Base-by-base conservation (phyloP, 371 early-diverging fungal species). In the Zychaea mexicana region DNA sequence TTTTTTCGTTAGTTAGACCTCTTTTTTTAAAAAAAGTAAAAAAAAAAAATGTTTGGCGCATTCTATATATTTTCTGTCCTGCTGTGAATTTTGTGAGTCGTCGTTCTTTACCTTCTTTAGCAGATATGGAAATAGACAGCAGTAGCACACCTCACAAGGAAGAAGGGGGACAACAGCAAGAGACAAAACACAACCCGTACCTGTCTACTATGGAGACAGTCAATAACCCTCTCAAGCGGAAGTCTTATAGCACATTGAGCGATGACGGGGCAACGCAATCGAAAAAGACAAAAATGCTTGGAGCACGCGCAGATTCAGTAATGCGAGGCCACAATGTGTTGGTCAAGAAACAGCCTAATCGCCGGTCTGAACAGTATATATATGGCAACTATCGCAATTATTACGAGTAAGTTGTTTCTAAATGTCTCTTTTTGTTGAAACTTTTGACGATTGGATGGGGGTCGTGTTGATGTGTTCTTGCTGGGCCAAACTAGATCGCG, bases 311-410 rank as follows among this genome's bases (percentile, higher is more conserved):
- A 3, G 39, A 39, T 39, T 47, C 49, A 21, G 24, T 22, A 3
- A 47, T 24, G 49, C 3, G 22, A 19, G 8, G n/a, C 3, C 28
- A 54, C 13, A 27, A 4, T 30, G 10, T 15, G 17, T 19, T 19
- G n/a, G n/a, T 27, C 58, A 33, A 60, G 19, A 60, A 47, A 27
- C 21, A 46, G 31, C 2, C 45, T 32, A 19, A n/a, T n/a, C n/a
- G n/a, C n/a, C n/a, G n/a, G n/a, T n/a, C n/a, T n/a, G 58, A 39
- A 4, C 26, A 49, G 9, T 61, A 52, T 33, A 5, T 46, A n/a
- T 69, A 65, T 30, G 69, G 69, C 58, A 69, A 69, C 45, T 69
- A 69, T 32, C 42, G 19, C 33, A 65, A 65, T 17, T 69, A 69
- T 52, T 69, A 69, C 47, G 52, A 58, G 69, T 65, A 62, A 62